Percentiles rank a stretch among this genome's conserved stretches.
These are phyloP conservation scores for Aureobasidium sp. DNA, from an alignment of 2,329 filamentous ascomycete genomes.

Conservation along the genomic window DNA sequence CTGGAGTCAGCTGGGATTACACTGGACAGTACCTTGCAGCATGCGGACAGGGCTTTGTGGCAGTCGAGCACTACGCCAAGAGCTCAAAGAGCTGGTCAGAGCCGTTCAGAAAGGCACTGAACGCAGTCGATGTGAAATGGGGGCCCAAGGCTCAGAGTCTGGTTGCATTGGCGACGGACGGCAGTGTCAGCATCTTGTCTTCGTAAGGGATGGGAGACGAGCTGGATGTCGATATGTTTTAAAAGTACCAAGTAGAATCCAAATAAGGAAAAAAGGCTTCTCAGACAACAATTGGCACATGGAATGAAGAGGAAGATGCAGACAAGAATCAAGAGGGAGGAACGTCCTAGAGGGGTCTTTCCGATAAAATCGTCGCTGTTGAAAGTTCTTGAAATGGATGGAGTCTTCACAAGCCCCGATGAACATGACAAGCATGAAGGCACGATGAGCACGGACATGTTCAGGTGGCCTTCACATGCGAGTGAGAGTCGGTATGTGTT, in stretches of 20 bases:
- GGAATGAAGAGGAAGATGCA: neutral
- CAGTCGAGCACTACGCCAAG: constrained; percentile 87
- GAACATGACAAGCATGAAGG: neutral
- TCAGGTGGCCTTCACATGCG: neutral
- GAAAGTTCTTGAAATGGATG: neutral
- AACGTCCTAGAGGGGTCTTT: neutral
- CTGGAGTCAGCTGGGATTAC: constrained; percentile 82
- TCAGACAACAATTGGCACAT: neutral
- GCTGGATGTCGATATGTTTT: neutral
- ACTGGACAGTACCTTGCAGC: constrained; percentile 87
- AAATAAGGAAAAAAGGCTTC: neutral
- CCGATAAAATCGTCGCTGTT: neutral
- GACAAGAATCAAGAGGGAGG: neutral
- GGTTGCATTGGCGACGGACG: constrained; percentile 66
- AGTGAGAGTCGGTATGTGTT: neutral
- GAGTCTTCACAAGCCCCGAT: neutral
- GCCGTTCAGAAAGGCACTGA: constrained; percentile 67
- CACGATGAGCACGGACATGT: neutral
- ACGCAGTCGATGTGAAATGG: constrained; percentile 70
- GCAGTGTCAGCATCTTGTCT: constrained; percentile 65
- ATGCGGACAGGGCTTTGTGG: constrained; percentile 70
- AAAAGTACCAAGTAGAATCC: neutral
- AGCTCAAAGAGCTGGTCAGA: constrained; percentile 82
- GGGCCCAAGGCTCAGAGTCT: constrained; percentile 67
- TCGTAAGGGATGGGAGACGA: constrained; percentile 20